Base-by-base conservation (phyloP, 2,329 filamentous ascomycete genomes). In the Penicillium sp. region DNA sequence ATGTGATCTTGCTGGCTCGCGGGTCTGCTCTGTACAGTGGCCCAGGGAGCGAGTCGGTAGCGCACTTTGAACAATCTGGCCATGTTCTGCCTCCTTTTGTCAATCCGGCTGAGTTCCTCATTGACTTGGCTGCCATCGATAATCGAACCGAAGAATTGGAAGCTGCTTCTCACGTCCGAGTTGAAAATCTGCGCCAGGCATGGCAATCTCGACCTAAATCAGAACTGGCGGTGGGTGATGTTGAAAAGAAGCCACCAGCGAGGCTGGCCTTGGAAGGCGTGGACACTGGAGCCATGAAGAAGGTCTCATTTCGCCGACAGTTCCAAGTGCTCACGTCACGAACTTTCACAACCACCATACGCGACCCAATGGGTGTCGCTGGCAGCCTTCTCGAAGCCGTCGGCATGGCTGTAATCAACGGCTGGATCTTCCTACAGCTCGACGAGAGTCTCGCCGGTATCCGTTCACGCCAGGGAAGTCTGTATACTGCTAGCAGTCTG, bases 331-430 rank as follows among this genome's bases (percentile, higher is more conserved):
- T 93, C 22, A 92, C 90, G 0, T 81, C 85, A 30, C 84, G 91
- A 13, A 91, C 89, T 0, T 84, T 91, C 70, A 87, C 88, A 55
- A 88, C 89, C 1, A 93, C 91, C 0, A 86, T 89, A 59, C 84
- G 91, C n/a, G 91, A 94, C 69, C 90, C 91, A 0, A 86, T 93
- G 78, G 91, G 91, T 3, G 88, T 93, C 82, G 81, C 86, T 15
- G 89, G 89, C 0, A 89, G 88, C 59, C 79, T 93, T 2, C 71
- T 90, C 3, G 89, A 93, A 73, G 89, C 90, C 0, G 79, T 91
- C 7, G 79, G 85, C 0, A 92, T 93, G 88, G 88, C 86, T 0
- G 78, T 92, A 2, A 85, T 92, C 28, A 87, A 85, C 2, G 91
- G 91, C 0, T 92, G 90, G 81, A 87, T 92, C 35, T 93, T 92